These are phyloP conservation scores for Ophiobolus disseminans DNA, from an alignment of 2,329 filamentous ascomycete genomes.

Conservation along the genomic window DNA sequence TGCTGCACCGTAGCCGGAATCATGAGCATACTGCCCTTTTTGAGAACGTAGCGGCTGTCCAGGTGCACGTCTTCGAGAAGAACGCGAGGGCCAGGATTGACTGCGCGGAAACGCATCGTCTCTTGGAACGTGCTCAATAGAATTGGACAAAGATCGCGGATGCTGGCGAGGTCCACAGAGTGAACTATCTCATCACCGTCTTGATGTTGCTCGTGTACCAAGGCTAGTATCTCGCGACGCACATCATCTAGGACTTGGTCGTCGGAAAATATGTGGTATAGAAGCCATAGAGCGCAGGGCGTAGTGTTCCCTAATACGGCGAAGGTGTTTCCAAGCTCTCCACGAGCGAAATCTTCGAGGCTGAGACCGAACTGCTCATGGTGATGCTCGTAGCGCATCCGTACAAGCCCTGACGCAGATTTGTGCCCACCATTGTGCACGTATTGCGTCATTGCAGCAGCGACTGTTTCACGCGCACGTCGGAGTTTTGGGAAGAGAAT, in stretches of 20 bases:
- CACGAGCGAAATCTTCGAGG: conserved; percentile 2
- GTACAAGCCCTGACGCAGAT: conserved; percentile 1
- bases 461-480: conserved; percentile 1
- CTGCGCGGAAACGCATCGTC: conserved; percentile 43
- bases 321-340: conserved; percentile 3
- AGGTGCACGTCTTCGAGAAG: conserved; percentile 45
- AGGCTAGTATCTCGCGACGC: background rate
- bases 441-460: conserved; percentile 3
- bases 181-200: background rate
- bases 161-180: conserved; percentile 1
- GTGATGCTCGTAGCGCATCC: conserved; percentile 5
- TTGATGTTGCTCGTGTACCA: conserved; percentile 1
- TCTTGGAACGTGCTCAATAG: conserved; percentile 52
- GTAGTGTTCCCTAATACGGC: conserved; percentile 1
- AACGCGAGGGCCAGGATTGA: conserved; percentile 40
- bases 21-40: conserved; percentile 38
- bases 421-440: conserved; percentile 3
- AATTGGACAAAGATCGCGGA: conserved; percentile 41
- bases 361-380: conserved; percentile 4
- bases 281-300: conserved; percentile 1
- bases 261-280: conserved; percentile 1
- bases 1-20: conserved; percentile 35
- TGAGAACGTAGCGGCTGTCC: conserved; percentile 38
- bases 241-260: background rate
- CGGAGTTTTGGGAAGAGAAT: conserved; percentile 3